These are phyloP conservation scores for Aspergillus homomorphus DNA, from an alignment of 495 filamentous ascomycete species.

Conservation along the genomic window DNA sequence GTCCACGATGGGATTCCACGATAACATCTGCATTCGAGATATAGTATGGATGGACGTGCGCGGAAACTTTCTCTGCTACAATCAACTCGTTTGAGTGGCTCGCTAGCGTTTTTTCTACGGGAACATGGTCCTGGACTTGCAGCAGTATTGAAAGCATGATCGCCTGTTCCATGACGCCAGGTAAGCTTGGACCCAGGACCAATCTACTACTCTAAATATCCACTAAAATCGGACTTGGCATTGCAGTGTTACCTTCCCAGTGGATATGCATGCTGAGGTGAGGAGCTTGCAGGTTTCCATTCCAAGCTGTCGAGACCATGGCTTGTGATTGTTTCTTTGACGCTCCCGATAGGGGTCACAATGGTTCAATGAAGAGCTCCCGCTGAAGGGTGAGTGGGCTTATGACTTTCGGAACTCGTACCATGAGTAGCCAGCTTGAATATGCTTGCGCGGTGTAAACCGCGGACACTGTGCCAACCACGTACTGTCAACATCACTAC, in stretches of 20 bases:
- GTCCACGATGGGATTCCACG: neutral
- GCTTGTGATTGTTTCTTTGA: neutral
- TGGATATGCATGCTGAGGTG: neutral
- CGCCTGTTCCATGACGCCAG: neutral
- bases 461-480: neutral
- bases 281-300: neutral
- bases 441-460: neutral
- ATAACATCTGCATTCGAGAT: neutral
- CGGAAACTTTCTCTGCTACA: neutral
- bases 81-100: neutral
- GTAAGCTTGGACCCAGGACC: neutral
- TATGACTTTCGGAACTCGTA: neutral
- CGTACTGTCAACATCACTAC: neutral
- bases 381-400: no score
- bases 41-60: neutral
- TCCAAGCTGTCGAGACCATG: neutral
- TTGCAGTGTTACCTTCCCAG: neutral
- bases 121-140: neutral
- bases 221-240: neutral
- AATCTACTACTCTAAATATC: neutral
- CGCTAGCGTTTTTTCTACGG: neutral
- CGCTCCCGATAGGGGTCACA: no score
- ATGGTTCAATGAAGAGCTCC: neutral
- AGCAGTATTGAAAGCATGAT: neutral
- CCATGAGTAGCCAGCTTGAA: neutral